Percentiles rank a stretch among this genome's conserved stretches.
These are phyloP conservation scores for Phanerochaete carnosa DNA, from an alignment of 768 basidiomycete species.

Conservation along the genomic window DNA sequence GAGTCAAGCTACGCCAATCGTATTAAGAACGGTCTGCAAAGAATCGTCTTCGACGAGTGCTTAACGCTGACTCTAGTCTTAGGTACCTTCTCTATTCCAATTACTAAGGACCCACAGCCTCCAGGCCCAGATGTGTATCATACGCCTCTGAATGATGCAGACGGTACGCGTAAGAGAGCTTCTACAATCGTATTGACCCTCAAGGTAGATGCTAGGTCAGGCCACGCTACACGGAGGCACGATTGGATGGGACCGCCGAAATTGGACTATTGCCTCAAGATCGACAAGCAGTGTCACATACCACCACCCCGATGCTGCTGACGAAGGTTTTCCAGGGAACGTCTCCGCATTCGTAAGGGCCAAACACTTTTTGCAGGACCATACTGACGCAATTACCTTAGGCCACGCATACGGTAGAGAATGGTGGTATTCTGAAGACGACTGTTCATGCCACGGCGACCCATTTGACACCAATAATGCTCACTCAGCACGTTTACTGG, in stretches of 20 bases:
- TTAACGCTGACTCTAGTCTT: background rate
- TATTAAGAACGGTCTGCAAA: constrained; percentile 44
- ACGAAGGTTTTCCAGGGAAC: constrained; percentile 40
- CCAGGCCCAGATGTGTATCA: constrained; percentile 44
- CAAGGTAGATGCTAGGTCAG: constrained; percentile 20
- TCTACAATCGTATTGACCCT: background rate
- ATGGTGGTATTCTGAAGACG: constrained; percentile 41
- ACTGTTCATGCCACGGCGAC: constrained; percentile 43
- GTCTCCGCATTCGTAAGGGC: constrained; percentile 30
- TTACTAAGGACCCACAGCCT: constrained; percentile 41
- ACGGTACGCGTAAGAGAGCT: constrained; percentile 28
- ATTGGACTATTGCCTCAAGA: constrained; percentile 47
- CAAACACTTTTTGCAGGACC: too few species aligned
- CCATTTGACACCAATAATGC: constrained; percentile 54
- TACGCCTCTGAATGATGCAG: constrained; percentile 47
- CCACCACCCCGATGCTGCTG: constrained; percentile 46
- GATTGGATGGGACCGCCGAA: constrained; percentile 55
- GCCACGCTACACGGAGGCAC: constrained; percentile 57
- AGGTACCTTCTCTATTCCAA: constrained; percentile 55
- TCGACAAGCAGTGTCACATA: constrained; percentile 48
- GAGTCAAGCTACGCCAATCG: constrained; percentile 50
- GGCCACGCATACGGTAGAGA: constrained; percentile 45
- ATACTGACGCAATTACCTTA: constrained; percentile 13
- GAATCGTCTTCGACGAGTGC: too few species aligned
- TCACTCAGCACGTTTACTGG: constrained; percentile 56